These are phyloP conservation scores for Trypanosoma conorhini DNA, from an alignment of 208 protist genomes.

Conservation along the genomic window DNA sequence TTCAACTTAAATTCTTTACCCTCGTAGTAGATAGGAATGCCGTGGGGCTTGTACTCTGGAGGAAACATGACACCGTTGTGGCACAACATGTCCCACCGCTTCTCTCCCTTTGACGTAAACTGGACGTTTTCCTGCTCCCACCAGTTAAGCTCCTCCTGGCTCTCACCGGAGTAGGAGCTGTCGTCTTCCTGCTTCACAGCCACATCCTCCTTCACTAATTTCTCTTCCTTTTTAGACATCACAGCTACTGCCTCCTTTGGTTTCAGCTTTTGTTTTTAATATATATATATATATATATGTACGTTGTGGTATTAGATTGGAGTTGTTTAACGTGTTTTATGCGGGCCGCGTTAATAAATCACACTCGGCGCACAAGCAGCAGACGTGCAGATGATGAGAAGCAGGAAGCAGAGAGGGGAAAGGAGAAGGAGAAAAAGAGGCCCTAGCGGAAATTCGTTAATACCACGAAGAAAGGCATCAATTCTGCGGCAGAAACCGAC, in stretches of 20 bases:
- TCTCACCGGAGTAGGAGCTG: conserved; percentile 36
- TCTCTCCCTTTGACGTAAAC: conserved; percentile 72
- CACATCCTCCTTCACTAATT: conserved; percentile 17
- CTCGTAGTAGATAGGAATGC: conserved; percentile 96
- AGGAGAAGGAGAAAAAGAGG: conserved; percentile 9
- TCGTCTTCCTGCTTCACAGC: conserved; percentile 42
- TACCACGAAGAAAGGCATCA: conserved; percentile 3
- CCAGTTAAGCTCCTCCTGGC: conserved; percentile 72
- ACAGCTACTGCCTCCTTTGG: neutral
- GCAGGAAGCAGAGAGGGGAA: neutral
- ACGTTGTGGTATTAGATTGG: neutral
- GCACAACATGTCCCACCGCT: conserved; percentile 94
- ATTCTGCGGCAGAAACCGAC: neutral
- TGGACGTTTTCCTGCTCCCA: conserved; percentile 84
- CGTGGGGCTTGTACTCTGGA: conserved; percentile 96
- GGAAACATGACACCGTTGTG: conserved; percentile 98
- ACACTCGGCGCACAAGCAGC: neutral
- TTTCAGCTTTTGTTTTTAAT: neutral
- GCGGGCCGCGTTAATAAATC: neutral
- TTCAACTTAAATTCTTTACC: conserved; percentile 92
- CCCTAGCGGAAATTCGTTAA: neutral
- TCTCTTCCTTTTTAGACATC: conserved; percentile 21
- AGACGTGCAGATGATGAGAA: conserved; percentile 1
- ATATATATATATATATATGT: too few relatives aligned
- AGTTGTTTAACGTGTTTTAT: neutral